Evolutionary conservation across 1,284 basidiomycete species (phyloP), one percentile per base, ranked within the genome.

Genomic region (Trametes polyzona): DNA sequence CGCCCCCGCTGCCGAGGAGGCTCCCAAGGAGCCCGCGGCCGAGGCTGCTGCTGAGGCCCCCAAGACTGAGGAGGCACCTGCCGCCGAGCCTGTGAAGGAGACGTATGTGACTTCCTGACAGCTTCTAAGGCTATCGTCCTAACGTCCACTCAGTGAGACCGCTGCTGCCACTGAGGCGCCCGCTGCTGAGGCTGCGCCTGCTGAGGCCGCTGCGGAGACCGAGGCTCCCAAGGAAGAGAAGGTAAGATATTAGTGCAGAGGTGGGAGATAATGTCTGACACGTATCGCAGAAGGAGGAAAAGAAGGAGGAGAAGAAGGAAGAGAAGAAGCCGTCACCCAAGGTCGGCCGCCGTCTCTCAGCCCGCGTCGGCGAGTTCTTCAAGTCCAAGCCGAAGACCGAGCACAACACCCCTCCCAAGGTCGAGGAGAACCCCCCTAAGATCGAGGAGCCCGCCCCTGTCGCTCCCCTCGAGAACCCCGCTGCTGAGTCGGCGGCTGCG

Each of bases 371-470:
- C 52, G 87, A 88, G 56, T 81, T 92, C 74, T 92, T 95, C 82
- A 92, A 88, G 79, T 68, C 84, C 62, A 92, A 86, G 81, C 80
- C 84, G 68, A 89, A 85, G 74, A 70, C 79, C 35, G 90, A 90
- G 71, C 80, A 84, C 47, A 72, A 82, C 41, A 74, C 88, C 8
- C 88, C 90, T 51, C 82, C 93, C 55, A 93, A 93, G 79, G 91
- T 95, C 57, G 91, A 92, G 64, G 89, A 90, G 77, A 81, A 88
- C 67, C 88, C 90, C 27, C 87, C 87, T 54, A 88, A 87, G 78
- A 87, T 91, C 62, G 88, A 88, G 55, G 86, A 90, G 76, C 87
- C 88, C 47, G 68, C 78, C 48, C 87, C 86, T 27, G 84, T 90
- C 61, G 87, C 87, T 55, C 88, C 89, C 61, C 79, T 91, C 59